Evolutionary conservation across 495 filamentous ascomycete species (phyloP), one percentile per base, ranked within the genome.

Genomic region (Clavariopsis aquatica): DNA sequence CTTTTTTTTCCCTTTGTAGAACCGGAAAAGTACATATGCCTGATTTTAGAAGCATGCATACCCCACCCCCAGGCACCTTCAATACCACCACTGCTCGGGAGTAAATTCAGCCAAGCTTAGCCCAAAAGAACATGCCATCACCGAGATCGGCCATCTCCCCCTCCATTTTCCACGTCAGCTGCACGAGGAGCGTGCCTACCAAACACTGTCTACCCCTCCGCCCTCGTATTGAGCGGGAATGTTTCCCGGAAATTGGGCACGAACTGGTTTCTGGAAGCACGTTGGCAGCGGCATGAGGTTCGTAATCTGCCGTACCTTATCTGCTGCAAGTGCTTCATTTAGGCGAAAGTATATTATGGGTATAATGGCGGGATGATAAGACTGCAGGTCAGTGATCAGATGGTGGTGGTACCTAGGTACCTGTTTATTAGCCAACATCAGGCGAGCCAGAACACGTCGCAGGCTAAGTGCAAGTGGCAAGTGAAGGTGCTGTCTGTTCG

Each of bases 341-440:
- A 43, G 38, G 38, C 38, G 38, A 43, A 43, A 43, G 38, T 43
- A 43, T 43, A 17, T 17, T n/a, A 17, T 43, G 38, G 38, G 38
- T n/a, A 43, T 43, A 43, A n/a, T 43, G 38, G 38, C 38, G 6
- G 38, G 38, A n/a, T 43, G 38, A 43, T 43, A 43, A 43, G 38
- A n/a, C 38, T 43, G 38, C 38, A 43, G 38, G 38, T 17, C 13
- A 43, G 38, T 43, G 38, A 43, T n/a, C n/a, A n/a, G n/a, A 43
- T 43, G 38, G 15, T 15, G 15, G 38, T n/a, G 38, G 38, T 43
- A 43, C 38, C 31, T 12, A 34, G 31, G 38, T 43, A 43, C 8
- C 38, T 43, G 38, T 43, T 43, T 43, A n/a, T n/a, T n/a, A 43
- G 38, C 38, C 38, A 43, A 43, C 38, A 43, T 34, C 38, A 43